phyloP scores from a whole-genome alignment of 352 stramenopile species.

The Globisporangium cylindrosporum region DNA sequence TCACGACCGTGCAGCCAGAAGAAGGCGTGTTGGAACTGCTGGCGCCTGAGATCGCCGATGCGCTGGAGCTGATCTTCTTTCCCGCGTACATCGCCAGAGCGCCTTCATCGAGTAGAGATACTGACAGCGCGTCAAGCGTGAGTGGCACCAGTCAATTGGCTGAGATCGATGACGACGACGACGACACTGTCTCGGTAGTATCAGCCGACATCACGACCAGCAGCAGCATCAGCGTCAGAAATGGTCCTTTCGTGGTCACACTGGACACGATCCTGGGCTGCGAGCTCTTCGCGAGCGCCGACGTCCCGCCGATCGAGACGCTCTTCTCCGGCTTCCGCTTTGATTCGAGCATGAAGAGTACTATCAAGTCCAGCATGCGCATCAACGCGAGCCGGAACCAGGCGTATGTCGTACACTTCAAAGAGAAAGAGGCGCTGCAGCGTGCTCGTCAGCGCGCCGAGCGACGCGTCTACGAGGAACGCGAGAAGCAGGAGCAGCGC shows the following conservation, averaged over 20 bases:
- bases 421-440: conserved; percentile 49
- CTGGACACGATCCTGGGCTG: conserved; percentile 35
- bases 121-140: not conserved
- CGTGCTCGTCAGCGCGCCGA: conserved; percentile 56
- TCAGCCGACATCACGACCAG: conserved; percentile 4
- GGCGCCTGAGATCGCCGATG: conserved; percentile 52
- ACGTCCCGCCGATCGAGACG: conserved; percentile 44
- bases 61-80: conserved; percentile 58
- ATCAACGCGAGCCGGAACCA: conserved; percentile 71
- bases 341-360: conserved; percentile 75
- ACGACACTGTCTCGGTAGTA: conserved; percentile 6
- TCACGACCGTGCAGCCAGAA: conserved; percentile 38
- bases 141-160: not conserved
- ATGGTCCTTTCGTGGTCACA: conserved; percentile 34
- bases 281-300: conserved; percentile 36
- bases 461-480: conserved; percentile 62
- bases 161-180: not conserved
- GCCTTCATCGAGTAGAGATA: not conserved
- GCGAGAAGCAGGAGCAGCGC: conserved; percentile 60
- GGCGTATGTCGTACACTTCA: conserved; percentile 69
- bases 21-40: conserved; percentile 49
- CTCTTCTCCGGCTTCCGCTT: conserved; percentile 66
- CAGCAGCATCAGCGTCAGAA: conserved; percentile 24
- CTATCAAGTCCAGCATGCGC: conserved; percentile 70
- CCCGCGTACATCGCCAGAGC: conserved; percentile 12